Conservation (phyloP, 306 rosid species). For the Vigna trinervia region DNA sequence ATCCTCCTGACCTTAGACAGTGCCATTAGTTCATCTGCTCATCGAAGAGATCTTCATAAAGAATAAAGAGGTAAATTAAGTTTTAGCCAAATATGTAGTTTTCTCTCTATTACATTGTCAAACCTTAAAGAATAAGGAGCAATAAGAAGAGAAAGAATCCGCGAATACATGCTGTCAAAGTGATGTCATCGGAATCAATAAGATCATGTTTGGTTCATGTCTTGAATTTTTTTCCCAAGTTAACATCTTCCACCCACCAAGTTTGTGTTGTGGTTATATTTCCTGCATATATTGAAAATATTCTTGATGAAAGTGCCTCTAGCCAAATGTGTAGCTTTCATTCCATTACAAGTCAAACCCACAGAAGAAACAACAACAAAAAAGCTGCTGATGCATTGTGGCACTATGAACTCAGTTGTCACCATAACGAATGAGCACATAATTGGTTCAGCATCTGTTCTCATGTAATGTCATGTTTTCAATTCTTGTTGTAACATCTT, state of each 20-base stretch:
- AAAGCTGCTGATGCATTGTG: constrained; percentile 11
- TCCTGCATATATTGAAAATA: neutral
- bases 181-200: constrained; percentile 23
- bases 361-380: constrained; percentile 10
- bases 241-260: constrained; percentile 31
- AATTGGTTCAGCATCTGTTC: constrained; percentile 29
- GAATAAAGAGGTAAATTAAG: neutral
- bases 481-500: constrained; percentile 26
- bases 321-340: constrained; percentile 18
- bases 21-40: neutral
- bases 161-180: constrained; percentile 37
- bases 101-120: constrained; percentile 26
- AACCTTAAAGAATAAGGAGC: constrained; percentile 21
- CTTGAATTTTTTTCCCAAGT: constrained; percentile 2
- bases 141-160: neutral
- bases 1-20: constrained; percentile 22
- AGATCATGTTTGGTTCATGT: constrained; percentile 35
- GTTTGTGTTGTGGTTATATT: constrained; percentile 6
- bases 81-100: constrained; percentile 29
- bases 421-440: constrained; percentile 37
- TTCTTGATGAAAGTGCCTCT: constrained; percentile 10
- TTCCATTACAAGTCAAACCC: constrained; percentile 35
- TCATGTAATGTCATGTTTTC: constrained; percentile 14
- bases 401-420: constrained; percentile 35
- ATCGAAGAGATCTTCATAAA: constrained; percentile 6